A percentile compares a stretch with the other conserved stretches of the same genome.
These are phyloP conservation scores for Diaporthe velutina DNA, from an alignment of 2,329 filamentous ascomycete species.

Conservation along the genomic window DNA sequence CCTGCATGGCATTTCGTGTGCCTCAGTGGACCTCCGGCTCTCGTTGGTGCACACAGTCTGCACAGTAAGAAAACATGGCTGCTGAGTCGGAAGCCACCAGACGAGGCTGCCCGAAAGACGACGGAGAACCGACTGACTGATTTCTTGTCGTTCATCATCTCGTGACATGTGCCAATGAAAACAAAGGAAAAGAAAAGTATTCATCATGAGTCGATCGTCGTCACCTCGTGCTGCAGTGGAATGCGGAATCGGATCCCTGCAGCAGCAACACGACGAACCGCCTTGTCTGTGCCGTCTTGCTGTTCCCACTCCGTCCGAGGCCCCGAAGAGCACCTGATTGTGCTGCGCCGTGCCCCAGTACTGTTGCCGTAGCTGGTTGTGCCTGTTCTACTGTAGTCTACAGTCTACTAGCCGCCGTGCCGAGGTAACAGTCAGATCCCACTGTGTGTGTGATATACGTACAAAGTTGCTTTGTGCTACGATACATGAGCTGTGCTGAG, in stretches of 20 bases:
- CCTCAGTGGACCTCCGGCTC: background rate
- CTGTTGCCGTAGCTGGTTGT: background rate
- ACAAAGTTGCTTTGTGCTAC: background rate
- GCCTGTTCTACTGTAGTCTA: background rate
- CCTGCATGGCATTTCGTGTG: background rate
- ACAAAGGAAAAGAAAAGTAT: background rate
- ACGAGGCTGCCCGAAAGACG: conserved; percentile 9
- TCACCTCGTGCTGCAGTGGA: conserved; percentile 11
- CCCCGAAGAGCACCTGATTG: conserved; percentile 19
- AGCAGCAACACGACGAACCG: conserved; percentile 12
- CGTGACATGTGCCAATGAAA: conserved; percentile 1
- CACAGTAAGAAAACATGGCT: conserved; percentile 10
- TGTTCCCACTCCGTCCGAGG: background rate
- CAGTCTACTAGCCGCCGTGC: background rate
- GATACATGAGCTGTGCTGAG: background rate
- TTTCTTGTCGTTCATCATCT: background rate
- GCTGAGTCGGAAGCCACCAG: conserved; percentile 13
- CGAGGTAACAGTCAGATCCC: conserved; percentile 16
- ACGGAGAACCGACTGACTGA: background rate
- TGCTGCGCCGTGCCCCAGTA: background rate
- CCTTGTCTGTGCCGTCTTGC: background rate
- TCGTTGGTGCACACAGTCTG: background rate
- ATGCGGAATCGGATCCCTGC: conserved; percentile 8
- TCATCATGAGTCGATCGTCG: background rate
- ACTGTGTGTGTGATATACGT: background rate